phyloP scores from a whole-genome alignment of 73 alveolate genomes.

The Durusdinium trenchii region DNA sequence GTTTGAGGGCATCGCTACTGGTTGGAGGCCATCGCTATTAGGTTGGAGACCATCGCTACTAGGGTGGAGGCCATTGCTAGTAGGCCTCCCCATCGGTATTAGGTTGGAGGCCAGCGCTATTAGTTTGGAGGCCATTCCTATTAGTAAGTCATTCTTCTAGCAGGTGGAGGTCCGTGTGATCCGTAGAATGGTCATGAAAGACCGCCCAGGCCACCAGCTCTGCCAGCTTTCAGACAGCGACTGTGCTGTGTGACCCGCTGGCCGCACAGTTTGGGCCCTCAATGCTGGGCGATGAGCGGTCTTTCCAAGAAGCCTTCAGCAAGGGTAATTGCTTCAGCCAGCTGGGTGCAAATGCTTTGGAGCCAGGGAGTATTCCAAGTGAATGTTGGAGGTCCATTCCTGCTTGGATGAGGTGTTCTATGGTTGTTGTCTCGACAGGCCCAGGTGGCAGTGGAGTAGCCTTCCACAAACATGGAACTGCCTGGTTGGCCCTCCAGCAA shows the following conservation, averaged over 20 bases:
- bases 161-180: too few species aligned
- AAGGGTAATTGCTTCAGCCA: conserved; percentile 79
- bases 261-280: conserved; percentile 94
- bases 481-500: conserved; percentile 74
- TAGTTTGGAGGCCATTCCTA: background rate
- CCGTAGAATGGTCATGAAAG: too few species aligned
- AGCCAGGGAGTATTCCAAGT: conserved; percentile 50
- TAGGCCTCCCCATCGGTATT: too few species aligned
- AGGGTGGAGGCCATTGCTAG: background rate
- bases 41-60: too few species aligned
- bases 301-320: conserved; percentile 63
- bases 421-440: conserved; percentile 88
- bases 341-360: background rate
- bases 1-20: too few species aligned
- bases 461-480: conserved; percentile 87
- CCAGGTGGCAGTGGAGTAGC: conserved; percentile 95
- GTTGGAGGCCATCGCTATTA: too few species aligned
- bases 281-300: conserved; percentile 83
- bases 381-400: conserved; percentile 71
- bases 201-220: conserved; percentile 42
- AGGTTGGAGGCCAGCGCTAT: background rate
- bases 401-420: conserved; percentile 85
- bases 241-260: conserved; percentile 91
- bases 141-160: too few species aligned
- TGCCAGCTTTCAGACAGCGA: conserved; percentile 73